Evolutionary conservation across 2,329 filamentous ascomycete species (phyloP), one percentile per base, ranked within the genome.

Genomic region (Didymella exigua): DNA sequence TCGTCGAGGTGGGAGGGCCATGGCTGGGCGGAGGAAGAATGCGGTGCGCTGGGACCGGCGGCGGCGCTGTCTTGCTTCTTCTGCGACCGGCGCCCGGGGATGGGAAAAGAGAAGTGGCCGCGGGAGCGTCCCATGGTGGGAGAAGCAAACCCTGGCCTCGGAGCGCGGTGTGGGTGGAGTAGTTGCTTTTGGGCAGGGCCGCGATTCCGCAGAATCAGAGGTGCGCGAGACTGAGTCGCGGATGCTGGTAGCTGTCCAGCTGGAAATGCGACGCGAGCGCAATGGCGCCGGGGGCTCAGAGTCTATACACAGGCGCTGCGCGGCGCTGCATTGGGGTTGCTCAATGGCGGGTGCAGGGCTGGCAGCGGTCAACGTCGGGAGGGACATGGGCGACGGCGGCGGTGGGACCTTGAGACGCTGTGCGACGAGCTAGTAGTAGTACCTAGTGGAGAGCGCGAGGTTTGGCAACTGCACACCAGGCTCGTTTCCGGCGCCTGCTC

Each of bases 101-200:
- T 54, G 33, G 72, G 68, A 65, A 76, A 76, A 60, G 70, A 74
- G 61, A 75, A 75, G 58, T 72, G 45, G 30, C 64, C 66, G 45
- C 63, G 52, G 27, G 52, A 14, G 41, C 52, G 52, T 10, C 30
- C 71, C 72, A 74, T 73, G 56, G 33, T 67, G 65, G 24, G 51
- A 47, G 46, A 45, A 55, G 52, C 49, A 49, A 27, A 51, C 47
- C 56, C 41, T 38, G 46, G 48, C 10, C 42, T 38, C 42, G 37
- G 26, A 13, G 16, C 14, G 24, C 43, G 26, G 42, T 31, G 31
- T 43, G 65, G 62, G 67, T 65, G 63, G 64, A 63, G 68, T 63
- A 59, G 49, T 54, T 40, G 60, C 37, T 23, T 24, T 60, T 50
- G 52, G 60, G 63, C 58, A 57, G 56, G 50, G 44, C 46, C 56